These are phyloP conservation scores for Podila minutissima DNA, from an alignment of 192 early-diverging fungal genomes.

Conservation along the genomic window DNA sequence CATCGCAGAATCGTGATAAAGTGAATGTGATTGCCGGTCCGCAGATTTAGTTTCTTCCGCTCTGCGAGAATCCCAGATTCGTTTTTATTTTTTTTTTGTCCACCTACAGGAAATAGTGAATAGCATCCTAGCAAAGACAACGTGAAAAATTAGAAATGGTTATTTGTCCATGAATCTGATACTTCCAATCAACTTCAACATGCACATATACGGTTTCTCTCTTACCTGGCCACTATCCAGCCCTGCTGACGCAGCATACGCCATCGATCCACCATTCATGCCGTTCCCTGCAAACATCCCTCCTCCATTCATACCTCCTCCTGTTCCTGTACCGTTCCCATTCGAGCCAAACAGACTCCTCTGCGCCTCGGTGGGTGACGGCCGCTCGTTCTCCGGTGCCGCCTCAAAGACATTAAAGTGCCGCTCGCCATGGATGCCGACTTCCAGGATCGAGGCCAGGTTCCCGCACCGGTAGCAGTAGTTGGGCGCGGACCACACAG, in stretches of 20 bases:
- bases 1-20: too few species aligned
- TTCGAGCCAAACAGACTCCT: slow-evolving; percentile 34
- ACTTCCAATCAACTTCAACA: too few species aligned
- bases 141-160: neutral
- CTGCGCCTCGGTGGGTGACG: slow-evolving; percentile 33
- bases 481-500: slow-evolving; percentile 89
- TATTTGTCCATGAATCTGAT: too few species aligned
- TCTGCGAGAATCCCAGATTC: too few species aligned
- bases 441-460: slow-evolving; percentile 84
- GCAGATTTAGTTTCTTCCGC: too few species aligned
- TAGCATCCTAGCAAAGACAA: slow-evolving; percentile 28
- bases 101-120: slow-evolving; percentile 50
- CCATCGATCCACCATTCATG: slow-evolving; percentile 5
- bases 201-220: neutral
- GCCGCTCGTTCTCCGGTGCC: slow-evolving; percentile 79
- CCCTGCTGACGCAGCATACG: neutral
- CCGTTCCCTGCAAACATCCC: neutral
- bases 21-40: too few species aligned
- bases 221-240: slow-evolving; percentile 33
- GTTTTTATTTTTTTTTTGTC: neutral
- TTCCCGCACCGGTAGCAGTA: slow-evolving; percentile 93
- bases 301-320: neutral
- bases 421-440: slow-evolving; percentile 75
- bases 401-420: slow-evolving; percentile 93
- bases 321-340: slow-evolving; percentile 1